phyloP scores from a whole-genome alignment of 192 early-diverging fungal genomes.

The Backusella tarrabulga region DNA sequence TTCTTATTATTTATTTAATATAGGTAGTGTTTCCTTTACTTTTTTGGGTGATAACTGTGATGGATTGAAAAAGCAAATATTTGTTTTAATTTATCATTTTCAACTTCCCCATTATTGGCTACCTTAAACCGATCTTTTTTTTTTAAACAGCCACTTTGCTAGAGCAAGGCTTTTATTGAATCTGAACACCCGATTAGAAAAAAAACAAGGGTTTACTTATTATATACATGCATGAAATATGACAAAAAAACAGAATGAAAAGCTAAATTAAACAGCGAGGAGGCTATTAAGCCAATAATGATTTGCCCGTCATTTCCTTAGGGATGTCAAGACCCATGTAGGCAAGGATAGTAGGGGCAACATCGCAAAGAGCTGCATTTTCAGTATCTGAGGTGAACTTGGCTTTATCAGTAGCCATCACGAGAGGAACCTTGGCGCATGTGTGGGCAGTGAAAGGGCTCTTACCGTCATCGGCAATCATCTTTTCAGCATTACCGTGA shows the following conservation, averaged over 20 bases:
- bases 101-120: too few species aligned
- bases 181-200: neutral
- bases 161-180: neutral
- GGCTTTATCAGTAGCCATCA: conserved; percentile 67
- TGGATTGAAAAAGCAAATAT: too few species aligned
- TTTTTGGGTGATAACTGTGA: too few species aligned
- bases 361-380: conserved; percentile 86
- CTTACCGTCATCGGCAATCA: conserved; percentile 78
- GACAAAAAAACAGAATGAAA: neutral
- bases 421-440: conserved; percentile 84
- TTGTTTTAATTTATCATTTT: too few species aligned
- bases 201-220: neutral
- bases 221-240: neutral
- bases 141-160: neutral
- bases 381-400: conserved; percentile 47
- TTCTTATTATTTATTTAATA: too few species aligned
- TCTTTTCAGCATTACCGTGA: conserved; percentile 99
- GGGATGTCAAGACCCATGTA: conserved; percentile 92
- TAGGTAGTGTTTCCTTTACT: too few species aligned
- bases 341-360: conserved; percentile 92
- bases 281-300: conserved; percentile 44
- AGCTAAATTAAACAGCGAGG: neutral
- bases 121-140: too few species aligned
- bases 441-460: conserved; percentile 98
- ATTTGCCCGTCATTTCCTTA: conserved; percentile 90